Percentiles rank a stretch among this genome's conserved stretches.
Evolutionary conservation across 2,329 filamentous ascomycete genomes (phyloP).

Genomic region (Parascedosporium putredinis): DNA sequence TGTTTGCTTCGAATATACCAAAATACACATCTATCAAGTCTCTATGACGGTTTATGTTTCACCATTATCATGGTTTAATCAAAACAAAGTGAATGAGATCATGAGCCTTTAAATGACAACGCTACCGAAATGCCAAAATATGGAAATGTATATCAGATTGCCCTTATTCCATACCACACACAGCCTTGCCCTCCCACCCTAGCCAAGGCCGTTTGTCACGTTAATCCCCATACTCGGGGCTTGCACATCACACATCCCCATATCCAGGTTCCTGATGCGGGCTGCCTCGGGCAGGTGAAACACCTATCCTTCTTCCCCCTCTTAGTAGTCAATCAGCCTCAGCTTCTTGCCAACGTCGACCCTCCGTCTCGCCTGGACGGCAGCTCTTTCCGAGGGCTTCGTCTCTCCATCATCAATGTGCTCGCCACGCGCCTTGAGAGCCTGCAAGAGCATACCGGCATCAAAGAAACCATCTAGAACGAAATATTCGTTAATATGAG

Average conservation of each 20-base stretch:
- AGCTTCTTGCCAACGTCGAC: conserved; percentile 68
- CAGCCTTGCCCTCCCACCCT: too few species aligned
- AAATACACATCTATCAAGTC: too few species aligned
- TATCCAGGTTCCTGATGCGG: too few species aligned
- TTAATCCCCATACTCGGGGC: too few species aligned
- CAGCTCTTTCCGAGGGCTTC: conserved; percentile 48
- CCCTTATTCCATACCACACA: too few species aligned
- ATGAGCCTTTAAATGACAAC: too few species aligned
- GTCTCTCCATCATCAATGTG: conserved; percentile 38
- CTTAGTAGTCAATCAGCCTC: conserved; percentile 56
- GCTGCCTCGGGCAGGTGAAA: too few species aligned
- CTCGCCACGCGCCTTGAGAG: conserved; percentile 62
- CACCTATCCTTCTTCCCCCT: neutral
- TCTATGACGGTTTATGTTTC: too few species aligned
- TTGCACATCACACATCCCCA: too few species aligned
- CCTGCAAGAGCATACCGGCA: conserved; percentile 85
- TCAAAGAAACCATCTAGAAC: conserved; percentile 90
- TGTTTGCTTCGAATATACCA: too few species aligned
- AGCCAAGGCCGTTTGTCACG: too few species aligned
- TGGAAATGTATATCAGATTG: too few species aligned
- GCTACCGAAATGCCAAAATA: neutral
- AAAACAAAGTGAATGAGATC: neutral
- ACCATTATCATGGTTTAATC: neutral
- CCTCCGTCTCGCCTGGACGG: conserved; percentile 43
- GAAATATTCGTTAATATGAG: conserved; percentile 12